These are phyloP conservation scores for Penicillium ochrochloron DNA, from an alignment of 495 filamentous ascomycete genomes.

Conservation along the genomic window DNA sequence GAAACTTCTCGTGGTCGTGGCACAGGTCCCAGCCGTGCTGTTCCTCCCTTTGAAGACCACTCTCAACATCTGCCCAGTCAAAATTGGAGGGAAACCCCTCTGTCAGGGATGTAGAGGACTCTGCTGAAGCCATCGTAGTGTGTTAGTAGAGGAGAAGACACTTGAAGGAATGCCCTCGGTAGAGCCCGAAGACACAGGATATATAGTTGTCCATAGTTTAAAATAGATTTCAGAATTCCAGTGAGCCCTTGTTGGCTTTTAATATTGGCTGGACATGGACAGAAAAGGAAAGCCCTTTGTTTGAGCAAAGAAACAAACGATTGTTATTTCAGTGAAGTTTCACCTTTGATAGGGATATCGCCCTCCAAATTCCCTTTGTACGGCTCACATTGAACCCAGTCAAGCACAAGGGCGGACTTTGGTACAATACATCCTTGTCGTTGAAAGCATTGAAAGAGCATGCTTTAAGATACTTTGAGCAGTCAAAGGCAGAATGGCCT, in stretches of 20 bases:
- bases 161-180: not conserved
- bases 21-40: not conserved
- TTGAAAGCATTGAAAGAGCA: not conserved
- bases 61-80: conserved; percentile 12
- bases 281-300: not conserved
- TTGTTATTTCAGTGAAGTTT: not conserved
- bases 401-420: not conserved
- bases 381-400: not conserved
- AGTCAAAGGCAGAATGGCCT: not conserved
- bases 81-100: conserved; percentile 43
- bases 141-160: not conserved
- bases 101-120: not conserved
- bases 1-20: not conserved
- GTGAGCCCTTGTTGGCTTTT: not conserved
- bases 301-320: not conserved
- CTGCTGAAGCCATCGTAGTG: not conserved
- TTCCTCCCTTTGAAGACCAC: not conserved
- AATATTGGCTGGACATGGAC: not conserved
- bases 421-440: not conserved
- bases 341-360: not conserved
- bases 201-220: not conserved
- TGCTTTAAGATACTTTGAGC: not conserved
- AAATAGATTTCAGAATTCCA: not conserved
- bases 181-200: not conserved
- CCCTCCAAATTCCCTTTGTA: not conserved